These are phyloP conservation scores for Psilocybe cyanescens DNA, from an alignment of 768 basidiomycete genomes.

Conservation along the genomic window DNA sequence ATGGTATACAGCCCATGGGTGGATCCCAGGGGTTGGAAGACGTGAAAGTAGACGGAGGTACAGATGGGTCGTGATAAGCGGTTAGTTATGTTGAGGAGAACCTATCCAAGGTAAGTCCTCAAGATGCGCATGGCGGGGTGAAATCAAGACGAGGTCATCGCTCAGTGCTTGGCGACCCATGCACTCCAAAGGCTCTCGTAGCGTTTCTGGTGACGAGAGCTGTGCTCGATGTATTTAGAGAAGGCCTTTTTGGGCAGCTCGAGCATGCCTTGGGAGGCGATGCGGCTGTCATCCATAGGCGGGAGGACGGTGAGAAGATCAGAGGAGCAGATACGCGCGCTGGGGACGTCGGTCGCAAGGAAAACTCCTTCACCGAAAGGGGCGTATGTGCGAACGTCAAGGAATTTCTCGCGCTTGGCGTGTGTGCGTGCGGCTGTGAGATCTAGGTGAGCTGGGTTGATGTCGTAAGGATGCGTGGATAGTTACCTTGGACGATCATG, in stretches of 20 bases:
- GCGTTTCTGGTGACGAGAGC: slow-evolving; percentile 52
- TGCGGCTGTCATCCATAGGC: slow-evolving; percentile 33
- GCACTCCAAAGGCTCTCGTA: slow-evolving; percentile 64
- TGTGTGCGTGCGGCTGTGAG: slow-evolving; percentile 59
- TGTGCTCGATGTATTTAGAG: slow-evolving; percentile 58
- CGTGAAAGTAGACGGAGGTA: neutral
- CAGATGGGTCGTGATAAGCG: neutral
- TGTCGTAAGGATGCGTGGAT: neutral
- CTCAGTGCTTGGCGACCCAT: slow-evolving; percentile 37
- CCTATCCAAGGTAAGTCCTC: neutral
- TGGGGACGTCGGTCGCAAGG: slow-evolving; percentile 59
- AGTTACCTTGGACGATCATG: slow-evolving; percentile 67
- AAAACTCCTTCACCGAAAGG: slow-evolving; percentile 72
- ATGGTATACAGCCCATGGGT: slow-evolving; percentile 1
- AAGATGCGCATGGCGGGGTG: neutral
- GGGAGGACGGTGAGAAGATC: slow-evolving; percentile 68
- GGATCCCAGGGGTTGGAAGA: neutral
- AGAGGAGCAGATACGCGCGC: slow-evolving; percentile 61
- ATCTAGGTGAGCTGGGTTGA: slow-evolving; percentile 10
- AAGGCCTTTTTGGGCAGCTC: slow-evolving; percentile 66
- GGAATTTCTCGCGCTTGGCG: slow-evolving; percentile 53
- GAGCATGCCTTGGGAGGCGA: slow-evolving; percentile 54
- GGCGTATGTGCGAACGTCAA: slow-evolving; percentile 68
- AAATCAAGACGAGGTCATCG: neutral
- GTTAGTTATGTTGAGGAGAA: neutral